Conservation (phyloP, 495 filamentous ascomycete species). For the Thermothielavioides terrestris region DNA sequence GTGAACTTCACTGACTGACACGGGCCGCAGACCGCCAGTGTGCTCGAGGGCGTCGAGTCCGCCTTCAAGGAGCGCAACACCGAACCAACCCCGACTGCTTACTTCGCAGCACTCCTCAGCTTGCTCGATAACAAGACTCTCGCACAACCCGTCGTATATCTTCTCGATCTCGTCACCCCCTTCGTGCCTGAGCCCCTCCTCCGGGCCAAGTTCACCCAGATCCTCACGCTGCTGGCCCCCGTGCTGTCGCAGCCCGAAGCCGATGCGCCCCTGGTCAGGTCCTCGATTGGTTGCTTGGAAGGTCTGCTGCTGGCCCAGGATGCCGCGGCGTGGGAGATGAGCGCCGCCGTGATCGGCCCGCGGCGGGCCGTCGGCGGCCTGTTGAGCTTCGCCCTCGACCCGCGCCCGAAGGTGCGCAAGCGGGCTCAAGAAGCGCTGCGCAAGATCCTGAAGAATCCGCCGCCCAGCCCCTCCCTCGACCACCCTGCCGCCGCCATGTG, state of each 20-base stretch:
- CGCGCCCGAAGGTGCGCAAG: constrained; percentile 90
- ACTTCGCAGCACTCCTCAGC: constrained; percentile 92
- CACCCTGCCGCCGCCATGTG: constrained; percentile 95
- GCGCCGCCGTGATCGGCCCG: constrained; percentile 76
- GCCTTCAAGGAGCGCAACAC: constrained; percentile 81
- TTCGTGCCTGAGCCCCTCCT: constrained; percentile 77
- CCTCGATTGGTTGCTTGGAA: constrained; percentile 90
- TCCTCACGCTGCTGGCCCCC: constrained; percentile 77
- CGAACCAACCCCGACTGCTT: constrained; percentile 74
- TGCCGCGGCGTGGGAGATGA: constrained; percentile 74
- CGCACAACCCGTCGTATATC: constrained; percentile 82
- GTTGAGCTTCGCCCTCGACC: constrained; percentile 72
- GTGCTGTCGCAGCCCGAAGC: constrained; percentile 70
- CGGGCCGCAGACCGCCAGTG: constrained; percentile 61
- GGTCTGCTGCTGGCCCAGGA: constrained; percentile 83
- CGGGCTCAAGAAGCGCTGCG: constrained; percentile 82
- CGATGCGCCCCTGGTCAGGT: constrained; percentile 75
- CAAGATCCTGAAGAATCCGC: constrained; percentile 70
- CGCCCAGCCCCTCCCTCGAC: constrained; percentile 82
- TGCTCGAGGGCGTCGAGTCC: constrained; percentile 85
- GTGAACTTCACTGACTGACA: constrained; percentile 4
- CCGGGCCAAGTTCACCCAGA: constrained; percentile 86
- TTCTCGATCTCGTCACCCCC: constrained; percentile 82
- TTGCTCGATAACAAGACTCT: constrained; percentile 81
- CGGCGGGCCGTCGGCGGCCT: constrained; percentile 82